Evolutionary conservation across 1,284 basidiomycete species (phyloP).

Genomic region (Trametes versicolor): DNA sequence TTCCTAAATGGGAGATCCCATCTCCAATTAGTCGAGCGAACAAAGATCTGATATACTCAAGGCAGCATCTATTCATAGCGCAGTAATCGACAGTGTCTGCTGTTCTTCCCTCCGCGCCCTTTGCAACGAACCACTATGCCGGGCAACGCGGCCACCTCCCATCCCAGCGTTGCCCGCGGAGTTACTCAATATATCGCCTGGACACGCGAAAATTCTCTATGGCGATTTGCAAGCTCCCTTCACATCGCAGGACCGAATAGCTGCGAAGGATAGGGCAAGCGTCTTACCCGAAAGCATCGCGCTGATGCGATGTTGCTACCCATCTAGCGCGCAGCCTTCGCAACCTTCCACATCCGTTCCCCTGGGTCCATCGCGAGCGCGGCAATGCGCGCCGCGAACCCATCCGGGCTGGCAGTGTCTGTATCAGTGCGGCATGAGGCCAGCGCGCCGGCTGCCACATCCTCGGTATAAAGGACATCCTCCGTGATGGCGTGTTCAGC

Average conservation of each 20-base stretch:
- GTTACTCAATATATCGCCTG: background rate
- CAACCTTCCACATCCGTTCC: background rate
- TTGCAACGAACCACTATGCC: background rate
- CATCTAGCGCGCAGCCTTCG: conserved; percentile 9
- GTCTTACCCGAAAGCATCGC: background rate
- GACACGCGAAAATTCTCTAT: too few species aligned
- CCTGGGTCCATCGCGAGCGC: background rate
- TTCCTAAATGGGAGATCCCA: background rate
- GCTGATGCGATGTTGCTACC: conserved; percentile 19
- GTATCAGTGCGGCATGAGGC: conserved; percentile 9
- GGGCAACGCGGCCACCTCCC: background rate
- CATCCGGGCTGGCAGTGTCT: conserved; percentile 3
- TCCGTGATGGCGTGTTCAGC: background rate
- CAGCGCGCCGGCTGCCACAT: conserved; percentile 4
- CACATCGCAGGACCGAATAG: background rate
- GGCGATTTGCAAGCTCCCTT: background rate
- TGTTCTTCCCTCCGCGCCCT: background rate
- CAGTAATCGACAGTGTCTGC: background rate
- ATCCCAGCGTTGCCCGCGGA: too few species aligned
- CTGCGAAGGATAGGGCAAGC: background rate
- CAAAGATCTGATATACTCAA: background rate
- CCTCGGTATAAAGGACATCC: conserved; percentile 2
- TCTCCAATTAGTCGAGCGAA: background rate
- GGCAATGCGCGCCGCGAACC: conserved; percentile 2
- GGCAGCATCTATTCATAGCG: background rate